Conservation (phyloP, 768 basidiomycete species). For the Suillus discolor region DNA sequence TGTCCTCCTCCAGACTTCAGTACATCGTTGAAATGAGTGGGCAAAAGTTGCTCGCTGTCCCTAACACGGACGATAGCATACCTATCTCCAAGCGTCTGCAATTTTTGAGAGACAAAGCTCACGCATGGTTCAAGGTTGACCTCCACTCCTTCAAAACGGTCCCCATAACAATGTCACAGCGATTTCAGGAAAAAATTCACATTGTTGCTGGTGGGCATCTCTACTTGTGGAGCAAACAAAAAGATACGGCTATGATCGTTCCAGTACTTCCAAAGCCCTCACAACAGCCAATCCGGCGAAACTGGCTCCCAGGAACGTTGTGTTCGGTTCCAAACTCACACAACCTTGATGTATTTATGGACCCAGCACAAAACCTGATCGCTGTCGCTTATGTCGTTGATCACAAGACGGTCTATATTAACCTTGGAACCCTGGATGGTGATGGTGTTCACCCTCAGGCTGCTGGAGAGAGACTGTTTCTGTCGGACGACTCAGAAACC, state of each 20-base stretch:
- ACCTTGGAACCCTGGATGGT: neutral
- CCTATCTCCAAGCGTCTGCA: neutral
- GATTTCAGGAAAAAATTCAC: fast-evolving
- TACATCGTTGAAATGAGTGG: neutral
- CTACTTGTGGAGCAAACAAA: too few species aligned
- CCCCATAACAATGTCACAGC: neutral
- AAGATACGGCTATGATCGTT: neutral
- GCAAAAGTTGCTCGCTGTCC: neutral
- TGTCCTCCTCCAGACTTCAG: neutral
- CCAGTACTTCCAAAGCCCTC: neutral
- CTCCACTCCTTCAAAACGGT: neutral
- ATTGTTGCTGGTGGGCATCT: neutral
- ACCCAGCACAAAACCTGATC: neutral
- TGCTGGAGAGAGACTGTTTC: neutral
- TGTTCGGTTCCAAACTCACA: neutral
- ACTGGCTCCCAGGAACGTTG: neutral
- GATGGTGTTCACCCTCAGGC: neutral
- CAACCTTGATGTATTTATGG: neutral
- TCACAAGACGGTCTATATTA: neutral
- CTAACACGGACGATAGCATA: neutral
- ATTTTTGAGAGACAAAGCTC: neutral
- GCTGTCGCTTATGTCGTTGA: neutral
- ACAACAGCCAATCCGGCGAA: neutral
- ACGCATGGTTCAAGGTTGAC: neutral
- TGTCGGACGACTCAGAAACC: neutral